These are phyloP conservation scores for Pseudomonodictys pantanalensis DNA, from an alignment of 495 filamentous ascomycete species.

Conservation along the genomic window DNA sequence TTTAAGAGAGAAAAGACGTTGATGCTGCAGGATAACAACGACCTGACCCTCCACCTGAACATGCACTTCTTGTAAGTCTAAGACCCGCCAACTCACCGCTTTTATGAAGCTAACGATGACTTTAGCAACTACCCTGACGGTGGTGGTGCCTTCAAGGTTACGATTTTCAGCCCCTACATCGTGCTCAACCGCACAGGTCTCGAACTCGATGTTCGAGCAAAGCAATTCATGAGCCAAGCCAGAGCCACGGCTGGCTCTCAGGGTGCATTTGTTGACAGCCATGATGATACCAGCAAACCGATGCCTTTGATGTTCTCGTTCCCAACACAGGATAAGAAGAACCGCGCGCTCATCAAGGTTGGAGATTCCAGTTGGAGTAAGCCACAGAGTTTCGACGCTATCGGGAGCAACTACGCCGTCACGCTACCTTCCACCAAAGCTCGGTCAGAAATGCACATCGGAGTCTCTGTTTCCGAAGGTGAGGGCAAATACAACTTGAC, in stretches of 20 bases:
- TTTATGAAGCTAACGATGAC: neutral
- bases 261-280: slow-evolving; percentile 54
- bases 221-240: slow-evolving; percentile 80
- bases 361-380: slow-evolving; percentile 92
- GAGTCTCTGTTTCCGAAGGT: slow-evolving; percentile 81
- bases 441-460: slow-evolving; percentile 81
- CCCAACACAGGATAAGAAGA: slow-evolving; percentile 77
- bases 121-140: slow-evolving; percentile 75
- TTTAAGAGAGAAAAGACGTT: slow-evolving; percentile 78
- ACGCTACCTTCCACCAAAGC: slow-evolving; percentile 68
- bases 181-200: slow-evolving; percentile 93
- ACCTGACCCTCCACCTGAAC: slow-evolving; percentile 72
- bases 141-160: slow-evolving; percentile 93
- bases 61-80: slow-evolving; percentile 74
- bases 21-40: slow-evolving; percentile 78
- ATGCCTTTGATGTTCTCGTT: slow-evolving; percentile 96
- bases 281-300: slow-evolving; percentile 58
- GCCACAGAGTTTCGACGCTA: slow-evolving; percentile 97
- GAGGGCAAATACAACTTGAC: slow-evolving; percentile 97
- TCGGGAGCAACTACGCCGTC: slow-evolving; percentile 85
- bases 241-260: slow-evolving; percentile 77
- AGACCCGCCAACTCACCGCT: slow-evolving; percentile 7
- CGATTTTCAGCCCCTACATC: slow-evolving; percentile 89
- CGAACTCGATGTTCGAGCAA: slow-evolving; percentile 82
- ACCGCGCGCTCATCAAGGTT: slow-evolving; percentile 81